phyloP scores from a whole-genome alignment of 176 grass and related monocot genomes.

The Secale cereale region DNA sequence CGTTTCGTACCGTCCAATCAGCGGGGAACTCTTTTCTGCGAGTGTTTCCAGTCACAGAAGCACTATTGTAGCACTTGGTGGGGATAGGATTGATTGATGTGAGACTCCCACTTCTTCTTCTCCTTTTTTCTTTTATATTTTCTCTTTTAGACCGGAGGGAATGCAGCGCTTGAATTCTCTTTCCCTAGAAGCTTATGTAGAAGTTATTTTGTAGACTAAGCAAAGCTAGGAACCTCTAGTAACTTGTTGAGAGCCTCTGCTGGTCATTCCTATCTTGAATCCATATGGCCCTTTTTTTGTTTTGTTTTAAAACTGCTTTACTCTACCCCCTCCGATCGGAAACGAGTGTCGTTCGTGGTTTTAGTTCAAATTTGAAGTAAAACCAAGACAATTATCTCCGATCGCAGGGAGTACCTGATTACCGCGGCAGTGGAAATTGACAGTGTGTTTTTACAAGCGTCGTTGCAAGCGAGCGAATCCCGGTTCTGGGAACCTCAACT shows the following conservation, averaged over 20 bases:
- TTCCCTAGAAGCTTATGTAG: neutral
- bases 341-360: too few species aligned
- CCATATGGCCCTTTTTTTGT: neutral
- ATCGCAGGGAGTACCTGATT: too few species aligned
- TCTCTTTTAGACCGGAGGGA: neutral
- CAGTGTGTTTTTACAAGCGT: neutral
- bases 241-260: neutral
- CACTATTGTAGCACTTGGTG: slow-evolving; percentile 12
- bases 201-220: slow-evolving; percentile 4
- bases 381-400: too few species aligned
- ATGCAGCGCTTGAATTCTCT: neutral
- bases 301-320: too few species aligned
- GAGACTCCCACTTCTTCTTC: neutral
- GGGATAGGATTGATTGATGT: slow-evolving; percentile 31
- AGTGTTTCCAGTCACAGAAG: slow-evolving; percentile 34
- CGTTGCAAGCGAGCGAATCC: neutral
- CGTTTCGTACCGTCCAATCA: slow-evolving; percentile 3
- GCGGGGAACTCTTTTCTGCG: neutral
- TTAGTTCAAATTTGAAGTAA: too few species aligned
- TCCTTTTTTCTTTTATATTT: neutral
- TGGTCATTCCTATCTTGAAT: neutral
- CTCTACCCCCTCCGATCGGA: too few species aligned
- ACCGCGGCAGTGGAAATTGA: too few species aligned
- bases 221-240: neutral
- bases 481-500: neutral